phyloP scores from a whole-genome alignment of 129 eudicot genomes.

The Chrysanthemum makinoi region DNA sequence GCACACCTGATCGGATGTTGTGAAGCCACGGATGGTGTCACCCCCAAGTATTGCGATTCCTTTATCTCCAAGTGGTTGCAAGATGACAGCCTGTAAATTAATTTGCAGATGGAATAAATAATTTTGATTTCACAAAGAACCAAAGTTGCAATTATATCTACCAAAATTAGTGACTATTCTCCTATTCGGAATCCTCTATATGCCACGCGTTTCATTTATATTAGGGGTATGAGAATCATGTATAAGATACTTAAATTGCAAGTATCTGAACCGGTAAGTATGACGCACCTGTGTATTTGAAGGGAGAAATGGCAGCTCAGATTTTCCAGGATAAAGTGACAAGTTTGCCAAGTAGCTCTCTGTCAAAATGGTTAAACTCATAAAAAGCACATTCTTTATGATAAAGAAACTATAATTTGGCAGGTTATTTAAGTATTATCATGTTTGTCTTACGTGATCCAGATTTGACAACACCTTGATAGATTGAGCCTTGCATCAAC shows the following conservation, averaged over 20 bases:
- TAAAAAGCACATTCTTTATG: constrained; percentile 7
- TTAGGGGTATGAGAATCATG: constrained; percentile 1
- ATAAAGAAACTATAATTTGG: background rate
- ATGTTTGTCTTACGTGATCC: constrained; percentile 70
- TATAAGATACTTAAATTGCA: constrained; percentile 8
- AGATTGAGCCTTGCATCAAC: constrained; percentile 73
- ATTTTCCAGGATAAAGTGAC: constrained; percentile 91
- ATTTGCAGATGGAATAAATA: constrained; percentile 12
- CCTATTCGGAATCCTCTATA: background rate
- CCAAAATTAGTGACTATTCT: constrained; percentile 3
- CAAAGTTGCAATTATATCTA: constrained; percentile 2
- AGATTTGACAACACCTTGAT: constrained; percentile 60
- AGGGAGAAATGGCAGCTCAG: constrained; percentile 93
- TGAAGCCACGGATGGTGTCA: constrained; percentile 93
- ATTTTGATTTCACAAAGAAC: background rate
- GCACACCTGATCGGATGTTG: constrained; percentile 90
- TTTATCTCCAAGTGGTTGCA: constrained; percentile 89
- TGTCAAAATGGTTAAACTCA: constrained; percentile 30
- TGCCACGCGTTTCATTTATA: background rate
- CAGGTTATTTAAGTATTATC: background rate
- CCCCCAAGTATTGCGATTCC: constrained; percentile 92
- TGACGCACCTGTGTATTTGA: constrained; percentile 73
- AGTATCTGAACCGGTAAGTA: constrained; percentile 4
- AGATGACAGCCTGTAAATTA: constrained; percentile 71
- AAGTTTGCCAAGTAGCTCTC: constrained; percentile 94